Evolutionary conservation across 345 rosid genomes (phyloP).

Genomic region (Orychophragmus violaceus): DNA sequence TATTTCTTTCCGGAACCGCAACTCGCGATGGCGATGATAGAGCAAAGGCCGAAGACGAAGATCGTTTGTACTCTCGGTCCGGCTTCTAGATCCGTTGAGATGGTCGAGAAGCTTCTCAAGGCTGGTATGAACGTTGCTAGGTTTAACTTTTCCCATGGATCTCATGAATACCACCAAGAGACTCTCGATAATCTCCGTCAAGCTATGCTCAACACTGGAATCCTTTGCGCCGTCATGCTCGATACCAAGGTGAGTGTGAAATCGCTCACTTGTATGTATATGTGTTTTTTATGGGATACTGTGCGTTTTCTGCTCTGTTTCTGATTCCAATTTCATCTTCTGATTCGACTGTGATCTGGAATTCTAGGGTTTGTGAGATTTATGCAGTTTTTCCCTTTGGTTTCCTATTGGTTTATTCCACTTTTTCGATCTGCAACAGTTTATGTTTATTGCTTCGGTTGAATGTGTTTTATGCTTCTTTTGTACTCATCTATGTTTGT

Average conservation of each 20-base stretch:
- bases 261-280: background rate
- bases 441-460: background rate
- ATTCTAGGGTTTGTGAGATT: constrained; percentile 22
- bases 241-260: constrained; percentile 70
- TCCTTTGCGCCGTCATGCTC: constrained; percentile 96
- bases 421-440: constrained; percentile 5
- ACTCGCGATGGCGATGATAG: constrained; percentile 26
- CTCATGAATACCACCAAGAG: constrained; percentile 89
- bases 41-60: constrained; percentile 82
- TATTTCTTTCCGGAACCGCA: background rate
- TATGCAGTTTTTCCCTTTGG: background rate
- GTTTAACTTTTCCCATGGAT: constrained; percentile 96
- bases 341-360: constrained; percentile 14
- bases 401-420: background rate
- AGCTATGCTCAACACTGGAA: constrained; percentile 84
- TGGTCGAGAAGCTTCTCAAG: constrained; percentile 74
- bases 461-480: background rate
- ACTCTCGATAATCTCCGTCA: constrained; percentile 80
- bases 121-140: constrained; percentile 99
- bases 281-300: background rate
- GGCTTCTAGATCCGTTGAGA: constrained; percentile 69
- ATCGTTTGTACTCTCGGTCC: constrained; percentile 96
- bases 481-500: constrained; percentile 4
- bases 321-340: constrained; percentile 10
- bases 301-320: background rate